Evolutionary conservation across 805 yeast species (phyloP), one percentile per base, ranked within the genome.

Genomic region (Blastobotrys mokoenaii): DNA sequence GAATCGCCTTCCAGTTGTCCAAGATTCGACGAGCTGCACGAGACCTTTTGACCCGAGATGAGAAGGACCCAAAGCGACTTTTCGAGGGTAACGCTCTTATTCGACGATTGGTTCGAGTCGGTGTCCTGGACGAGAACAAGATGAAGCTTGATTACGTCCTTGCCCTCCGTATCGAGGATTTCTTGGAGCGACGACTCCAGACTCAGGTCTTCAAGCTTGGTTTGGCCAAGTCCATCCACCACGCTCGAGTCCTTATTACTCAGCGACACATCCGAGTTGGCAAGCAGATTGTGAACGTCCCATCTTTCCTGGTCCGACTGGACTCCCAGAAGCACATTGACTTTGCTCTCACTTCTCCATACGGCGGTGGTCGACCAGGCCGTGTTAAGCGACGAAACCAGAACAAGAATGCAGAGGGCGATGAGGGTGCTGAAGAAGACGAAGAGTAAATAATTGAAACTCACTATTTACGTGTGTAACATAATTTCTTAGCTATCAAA

Each of bases 351-450:
- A 87, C 86, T 73, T 93, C 98, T 62, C 98, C 98, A 74, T 90
- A 86, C 89, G 98, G 98, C 74, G 98, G 98, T 78, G 98, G 96
- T 65, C 90, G 98, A 80, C 94, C 98, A 64, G 98, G 98, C 73
- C 93, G 98, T 82, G 95, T 87, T 69, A 94, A 93, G 83, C 87
- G 97, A 84, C 86, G 79, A 75, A 80, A 84, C 81, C 71, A 75
- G 62, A 75, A 70, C 63, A 75, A 77, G 72, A 76, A 71, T 60
- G 74, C 68, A 58, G 82, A 70, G 56, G 89, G 72, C 58, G 90
- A 73, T 64, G 87, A 68, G 54, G 90, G 68, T 51, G 95, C 73
- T 61, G 96, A 76, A 60, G 89, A 76, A 63, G 81, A 73, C 59
- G 82, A 75, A 66, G 56, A 57, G 53, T 54, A 54, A 45, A 47